Base-by-base conservation (phyloP, 495 filamentous ascomycete species). In the Extremus antarcticus region DNA sequence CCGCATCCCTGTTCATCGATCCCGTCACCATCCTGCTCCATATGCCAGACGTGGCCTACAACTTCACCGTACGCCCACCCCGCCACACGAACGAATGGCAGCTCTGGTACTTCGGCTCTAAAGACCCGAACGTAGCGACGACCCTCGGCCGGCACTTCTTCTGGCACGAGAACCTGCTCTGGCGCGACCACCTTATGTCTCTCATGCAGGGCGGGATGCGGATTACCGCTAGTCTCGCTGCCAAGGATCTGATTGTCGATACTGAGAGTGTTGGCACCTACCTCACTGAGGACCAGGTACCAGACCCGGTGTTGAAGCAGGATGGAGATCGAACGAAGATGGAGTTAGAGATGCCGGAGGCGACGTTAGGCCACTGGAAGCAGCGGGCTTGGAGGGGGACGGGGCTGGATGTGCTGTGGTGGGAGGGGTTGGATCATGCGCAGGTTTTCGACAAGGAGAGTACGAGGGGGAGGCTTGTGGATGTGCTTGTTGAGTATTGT, bases 161-260 rank as follows among this genome's bases (percentile, higher is more conserved):
- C 51, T 68, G 64, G 64, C 55, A 39, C 32, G 59, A 66, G 46
- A 65, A 65, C 53, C 39, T 63, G 25, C 43, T 68, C 13, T 68
- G 64, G 64, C 56, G 57, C 2, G 62, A 66, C 15, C 53, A 55
- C 38, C 49, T 67, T 29, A 43, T 58, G 25, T 24, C 52, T 17
- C 43, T 58, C 17, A 41, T 61, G 24, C 16, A 49, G 9, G 47
- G 20, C 9, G 59, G 59, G 54, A 70, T 74, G 43, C 71, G 71
- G 55, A 71, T 80, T 43, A 77, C 74, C 16, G 79, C 83, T 0
- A 75, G 69, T 50, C 67, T 87, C 38, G 71, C 75, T 15, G 77
- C 77, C 7, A 68, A 68, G 59, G 84, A 88, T 70, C 62, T 86
- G 43, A 85, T 88, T 53, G 81, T 85, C 8, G 67, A 85, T 61